phyloP scores from a whole-genome alignment of 768 basidiomycete genomes.

The Serendipita sp. region DNA sequence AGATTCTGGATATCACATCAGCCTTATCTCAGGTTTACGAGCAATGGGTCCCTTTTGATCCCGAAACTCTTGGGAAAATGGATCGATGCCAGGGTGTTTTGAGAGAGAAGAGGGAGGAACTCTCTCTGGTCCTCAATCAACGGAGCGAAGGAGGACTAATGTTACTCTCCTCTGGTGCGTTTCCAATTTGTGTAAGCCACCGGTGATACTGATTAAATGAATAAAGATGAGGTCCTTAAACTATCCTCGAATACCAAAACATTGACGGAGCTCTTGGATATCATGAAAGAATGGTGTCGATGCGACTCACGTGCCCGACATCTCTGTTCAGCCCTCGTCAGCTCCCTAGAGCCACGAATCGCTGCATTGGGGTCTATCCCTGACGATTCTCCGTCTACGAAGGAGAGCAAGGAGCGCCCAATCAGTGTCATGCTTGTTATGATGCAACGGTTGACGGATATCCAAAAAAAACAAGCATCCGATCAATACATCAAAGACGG shows the following conservation, averaged over 20 bases:
- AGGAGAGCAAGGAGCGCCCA: not conserved
- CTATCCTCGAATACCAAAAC: too few relatives aligned
- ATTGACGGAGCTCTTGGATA: not conserved
- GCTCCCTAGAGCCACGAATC: conserved; percentile 17
- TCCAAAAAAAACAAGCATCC: not conserved
- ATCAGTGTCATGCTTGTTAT: not conserved
- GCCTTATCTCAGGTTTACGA: not conserved
- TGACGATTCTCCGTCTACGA: not conserved
- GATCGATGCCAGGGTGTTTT: too few relatives aligned
- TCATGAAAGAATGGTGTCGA: conserved; percentile 8
- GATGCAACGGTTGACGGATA: not conserved
- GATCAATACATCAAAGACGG: not conserved
- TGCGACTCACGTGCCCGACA: conserved; percentile 17
- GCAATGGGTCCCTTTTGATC: too few relatives aligned
- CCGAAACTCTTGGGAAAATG: too few relatives aligned
- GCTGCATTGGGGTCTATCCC: not conserved
- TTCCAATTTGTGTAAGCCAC: too few relatives aligned
- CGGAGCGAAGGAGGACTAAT: too few relatives aligned
- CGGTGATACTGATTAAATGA: too few relatives aligned
- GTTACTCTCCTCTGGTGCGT: too few relatives aligned
- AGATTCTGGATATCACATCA: not conserved
- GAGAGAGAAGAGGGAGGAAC: too few relatives aligned
- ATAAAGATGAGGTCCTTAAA: too few relatives aligned
- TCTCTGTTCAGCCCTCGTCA: conserved; percentile 20
- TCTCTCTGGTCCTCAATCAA: too few relatives aligned